A percentile compares a stretch with the other conserved stretches of the same genome.
Conservation (phyloP, 225 moss, liverwort and hornwort genomes). For the Asterella californica region DNA sequence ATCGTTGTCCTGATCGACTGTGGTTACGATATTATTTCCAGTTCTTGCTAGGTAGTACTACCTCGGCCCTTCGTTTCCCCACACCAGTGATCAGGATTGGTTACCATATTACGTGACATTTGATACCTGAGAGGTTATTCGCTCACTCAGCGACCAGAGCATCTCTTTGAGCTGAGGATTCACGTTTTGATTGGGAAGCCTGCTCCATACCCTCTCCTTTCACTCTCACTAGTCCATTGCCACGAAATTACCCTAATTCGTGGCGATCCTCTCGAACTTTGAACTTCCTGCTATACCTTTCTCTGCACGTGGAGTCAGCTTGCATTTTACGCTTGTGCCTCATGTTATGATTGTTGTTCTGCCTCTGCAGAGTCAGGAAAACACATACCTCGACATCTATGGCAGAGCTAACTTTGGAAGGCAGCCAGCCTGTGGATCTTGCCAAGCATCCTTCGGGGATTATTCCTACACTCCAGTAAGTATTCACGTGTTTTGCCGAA, state of each 20-base stretch:
- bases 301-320: not conserved
- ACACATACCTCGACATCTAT: constrained; percentile 28
- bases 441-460: constrained; percentile 97
- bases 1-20: not conserved
- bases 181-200: too few species aligned
- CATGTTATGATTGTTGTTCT: not conserved
- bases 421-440: constrained; percentile 96
- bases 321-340: not conserved
- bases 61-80: not conserved
- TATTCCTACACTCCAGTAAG: constrained; percentile 89
- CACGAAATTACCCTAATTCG: not conserved
- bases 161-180: not conserved
- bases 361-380: constrained; percentile 1
- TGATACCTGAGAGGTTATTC: not conserved
- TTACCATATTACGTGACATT: not conserved
- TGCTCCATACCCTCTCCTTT: not conserved
- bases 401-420: constrained; percentile 85
- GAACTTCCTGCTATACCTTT: not conserved
- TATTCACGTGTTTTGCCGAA: not conserved
- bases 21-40: not conserved
- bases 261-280: not conserved
- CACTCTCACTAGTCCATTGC: not conserved
- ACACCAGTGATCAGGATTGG: not conserved
- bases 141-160: not conserved
- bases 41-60: not conserved